These are phyloP conservation scores for Cyclocybe aegerita DNA, from an alignment of 768 basidiomycete species.

Conservation along the genomic window DNA sequence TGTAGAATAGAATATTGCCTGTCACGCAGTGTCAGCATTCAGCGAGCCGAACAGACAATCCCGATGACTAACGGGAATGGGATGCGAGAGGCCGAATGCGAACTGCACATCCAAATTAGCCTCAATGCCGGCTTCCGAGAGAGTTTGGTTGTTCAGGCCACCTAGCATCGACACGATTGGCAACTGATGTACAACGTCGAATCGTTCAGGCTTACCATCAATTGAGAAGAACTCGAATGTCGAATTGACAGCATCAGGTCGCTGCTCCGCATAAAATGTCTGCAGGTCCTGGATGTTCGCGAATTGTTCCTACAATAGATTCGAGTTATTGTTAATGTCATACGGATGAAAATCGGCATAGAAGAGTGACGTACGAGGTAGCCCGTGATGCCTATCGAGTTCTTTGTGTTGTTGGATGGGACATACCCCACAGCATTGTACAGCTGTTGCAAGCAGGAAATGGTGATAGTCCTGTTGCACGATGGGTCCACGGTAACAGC, in stretches of 20 bases:
- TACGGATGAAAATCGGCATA: not conserved
- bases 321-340: not conserved
- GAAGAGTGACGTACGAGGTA: constrained; percentile 34
- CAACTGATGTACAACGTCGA: not conserved
- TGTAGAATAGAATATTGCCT: constrained; percentile 60
- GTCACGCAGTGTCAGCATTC: not conserved
- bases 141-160: constrained; percentile 58
- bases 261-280: constrained; percentile 43
- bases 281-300: constrained; percentile 53
- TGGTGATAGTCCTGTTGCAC: constrained; percentile 51
- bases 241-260: constrained; percentile 44
- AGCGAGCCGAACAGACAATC: not conserved
- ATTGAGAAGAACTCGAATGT: constrained; percentile 52
- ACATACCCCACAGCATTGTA: constrained; percentile 52
- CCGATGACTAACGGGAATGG: constrained; percentile 13
- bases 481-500: constrained; percentile 39
- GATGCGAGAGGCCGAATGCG: constrained; percentile 59
- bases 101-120: constrained; percentile 71
- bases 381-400: constrained; percentile 53
- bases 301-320: constrained; percentile 34
- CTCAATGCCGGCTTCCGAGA: constrained; percentile 55
- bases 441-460: constrained; percentile 52
- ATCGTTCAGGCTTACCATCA: constrained; percentile 35
- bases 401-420: constrained; percentile 39
- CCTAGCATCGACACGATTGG: constrained; percentile 30